Evolutionary conservation across 305 asterid genomes (phyloP), one percentile per base, ranked within the genome.

Genomic region (Striga hermonthica): DNA sequence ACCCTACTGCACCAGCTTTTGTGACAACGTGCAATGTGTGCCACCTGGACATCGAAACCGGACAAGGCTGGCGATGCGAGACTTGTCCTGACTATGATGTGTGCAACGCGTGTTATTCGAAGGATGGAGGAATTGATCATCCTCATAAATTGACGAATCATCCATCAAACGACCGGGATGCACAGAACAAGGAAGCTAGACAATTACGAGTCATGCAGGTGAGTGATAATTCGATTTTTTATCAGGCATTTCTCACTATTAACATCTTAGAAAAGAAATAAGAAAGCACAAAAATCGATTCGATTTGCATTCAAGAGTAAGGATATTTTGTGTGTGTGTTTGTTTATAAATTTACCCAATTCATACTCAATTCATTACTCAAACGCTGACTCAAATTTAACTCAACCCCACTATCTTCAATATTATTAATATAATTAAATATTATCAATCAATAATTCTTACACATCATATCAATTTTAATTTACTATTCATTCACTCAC

Each of bases 21-120:
- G 98, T 91, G 78, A 77, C 83, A 6, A 84, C 95, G 49, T 94
- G 99, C 81, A 75, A 71, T 73, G 77, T 72, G 36, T 91, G 98
- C 60, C 81, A 82, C 81, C 90, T 81, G 71, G 99, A 91, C 62
- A 84, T 94, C 66, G 99, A 94, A 80, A 79, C 95, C 62, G 99
- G 99, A 64, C 97, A 85, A 83, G 99, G 96, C 65, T 94, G 98
- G 99, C 95, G 94, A 48, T 94, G 99, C 64, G 99, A 91, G 78
- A 84, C 86, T 15, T 94, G 99, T 77, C 92, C 99, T 4, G 99
- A 94, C 64, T 94, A 87, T 76, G 99, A 95, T 77, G 82, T 91
- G 13, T 95, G 99, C 82, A 84, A 83, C 69, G 73, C 84, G 22
- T 95, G 99, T 75, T 91, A 82, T 74, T 78, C 76, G 14, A 95